Evolutionary conservation across 164 flowering plant species (phyloP).

Genomic region (Litsea cubeba): DNA sequence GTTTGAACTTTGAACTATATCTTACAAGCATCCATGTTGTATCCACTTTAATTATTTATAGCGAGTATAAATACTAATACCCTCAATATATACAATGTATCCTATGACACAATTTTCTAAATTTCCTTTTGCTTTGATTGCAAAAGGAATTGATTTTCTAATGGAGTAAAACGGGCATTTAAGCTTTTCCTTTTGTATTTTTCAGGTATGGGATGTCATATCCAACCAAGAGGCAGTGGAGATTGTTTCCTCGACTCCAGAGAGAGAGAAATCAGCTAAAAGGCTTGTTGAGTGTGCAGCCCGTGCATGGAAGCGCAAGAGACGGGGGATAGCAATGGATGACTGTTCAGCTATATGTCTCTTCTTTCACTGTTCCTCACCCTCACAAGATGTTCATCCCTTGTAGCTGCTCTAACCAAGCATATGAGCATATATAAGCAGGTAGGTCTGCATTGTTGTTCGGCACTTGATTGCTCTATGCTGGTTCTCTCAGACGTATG

Average conservation of each 20-base stretch:
- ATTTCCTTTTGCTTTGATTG: not conserved
- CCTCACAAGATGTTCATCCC: slow-evolving; percentile 13
- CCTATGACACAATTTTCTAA: not conserved
- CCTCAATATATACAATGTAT: not conserved
- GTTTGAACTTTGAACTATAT: not conserved
- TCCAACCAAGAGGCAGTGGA: slow-evolving; percentile 86
- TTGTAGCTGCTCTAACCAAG: slow-evolving; percentile 2
- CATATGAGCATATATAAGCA: slow-evolving; percentile 3
- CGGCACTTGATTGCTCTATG: not conserved
- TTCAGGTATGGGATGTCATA: slow-evolving; percentile 92
- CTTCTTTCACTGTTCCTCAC: slow-evolving; percentile 53
- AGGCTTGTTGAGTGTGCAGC: slow-evolving; percentile 62
- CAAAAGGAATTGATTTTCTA: not conserved
- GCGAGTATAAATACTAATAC: too few relatives aligned
- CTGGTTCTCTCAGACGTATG: not conserved
- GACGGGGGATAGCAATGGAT: slow-evolving; percentile 64
- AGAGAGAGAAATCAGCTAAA: slow-evolving; percentile 66
- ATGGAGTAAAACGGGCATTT: not conserved
- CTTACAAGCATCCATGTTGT: not conserved
- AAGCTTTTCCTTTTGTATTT: not conserved
- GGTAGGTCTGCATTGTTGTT: not conserved
- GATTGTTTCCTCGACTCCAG: slow-evolving; percentile 60
- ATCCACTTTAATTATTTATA: too few relatives aligned
- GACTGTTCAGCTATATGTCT: slow-evolving; percentile 91
- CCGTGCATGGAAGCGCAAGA: slow-evolving; percentile 72